Evolutionary conservation across 75 land plant genomes (phyloP).

Genomic region (Pseudotsuga menziesii): DNA sequence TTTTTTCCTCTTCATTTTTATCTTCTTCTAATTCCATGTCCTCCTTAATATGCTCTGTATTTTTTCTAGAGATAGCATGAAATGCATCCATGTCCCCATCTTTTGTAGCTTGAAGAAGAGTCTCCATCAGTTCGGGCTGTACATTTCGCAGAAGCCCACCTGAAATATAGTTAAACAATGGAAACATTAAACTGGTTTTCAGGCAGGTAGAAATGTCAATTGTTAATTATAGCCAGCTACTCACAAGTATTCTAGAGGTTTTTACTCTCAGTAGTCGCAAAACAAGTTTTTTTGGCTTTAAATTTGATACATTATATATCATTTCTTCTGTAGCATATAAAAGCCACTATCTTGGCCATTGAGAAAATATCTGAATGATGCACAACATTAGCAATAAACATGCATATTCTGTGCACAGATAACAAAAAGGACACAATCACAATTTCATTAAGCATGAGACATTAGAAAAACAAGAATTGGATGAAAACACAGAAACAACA

Average conservation of each 20-base stretch:
- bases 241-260: not conserved
- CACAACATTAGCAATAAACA: not conserved
- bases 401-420: not conserved
- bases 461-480: too few relatives aligned
- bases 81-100: constrained; percentile 59
- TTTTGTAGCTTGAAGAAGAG: constrained; percentile 62
- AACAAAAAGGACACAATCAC: too few relatives aligned
- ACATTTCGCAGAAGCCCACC: constrained; percentile 70
- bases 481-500: too few relatives aligned
- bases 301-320: not conserved
- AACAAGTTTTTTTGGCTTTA: too few relatives aligned
- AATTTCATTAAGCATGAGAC: too few relatives aligned
- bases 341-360: not conserved
- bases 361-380: not conserved
- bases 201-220: not conserved
- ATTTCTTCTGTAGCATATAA: not conserved
- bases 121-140: constrained; percentile 81
- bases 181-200: not conserved
- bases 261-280: not conserved
- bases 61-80: constrained; percentile 17
- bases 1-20: constrained; percentile 16
- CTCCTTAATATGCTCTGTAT: constrained; percentile 10
- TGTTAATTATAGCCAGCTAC: not conserved
- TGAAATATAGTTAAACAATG: constrained; percentile 16
- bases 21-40: constrained; percentile 28